A percentile compares a stretch with the other conserved stretches of the same genome.
Conservation (phyloP, 495 filamentous ascomycete species). For the Talaromyces wortmannii region DNA sequence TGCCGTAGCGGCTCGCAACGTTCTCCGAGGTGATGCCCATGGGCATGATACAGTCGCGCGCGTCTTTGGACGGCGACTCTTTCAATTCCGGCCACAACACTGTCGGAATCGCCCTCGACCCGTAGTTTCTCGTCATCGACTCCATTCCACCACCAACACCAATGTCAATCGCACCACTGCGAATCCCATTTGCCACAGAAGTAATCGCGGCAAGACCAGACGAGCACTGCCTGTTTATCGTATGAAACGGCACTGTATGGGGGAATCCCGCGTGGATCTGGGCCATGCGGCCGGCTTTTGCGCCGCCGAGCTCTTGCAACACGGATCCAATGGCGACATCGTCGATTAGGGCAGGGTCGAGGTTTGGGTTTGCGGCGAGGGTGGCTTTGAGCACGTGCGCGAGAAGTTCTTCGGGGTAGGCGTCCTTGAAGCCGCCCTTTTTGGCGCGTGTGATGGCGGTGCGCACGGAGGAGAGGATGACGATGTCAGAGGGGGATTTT, state of each 20-base stretch:
- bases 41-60: constrained; percentile 81
- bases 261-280: constrained; percentile 76
- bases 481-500: constrained; percentile 74
- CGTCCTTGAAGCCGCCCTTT: constrained; percentile 78
- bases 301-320: constrained; percentile 82
- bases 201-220: constrained; percentile 72
- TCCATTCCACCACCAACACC: constrained; percentile 90
- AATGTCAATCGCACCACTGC: constrained; percentile 61
- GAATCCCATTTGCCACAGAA: constrained; percentile 61
- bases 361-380: constrained; percentile 64
- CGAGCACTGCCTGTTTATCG: constrained; percentile 81
- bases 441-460: constrained; percentile 78
- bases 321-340: constrained; percentile 85
- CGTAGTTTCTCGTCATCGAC: constrained; percentile 90
- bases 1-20: constrained; percentile 69
- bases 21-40: constrained; percentile 96
- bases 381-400: constrained; percentile 77
- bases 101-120: constrained; percentile 70
- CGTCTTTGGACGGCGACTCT: constrained; percentile 58
- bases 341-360: constrained; percentile 64
- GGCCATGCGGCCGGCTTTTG: constrained; percentile 88
- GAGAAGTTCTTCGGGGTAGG: constrained; percentile 86
- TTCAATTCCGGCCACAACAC: constrained; percentile 70
- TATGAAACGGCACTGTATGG: constrained; percentile 67
- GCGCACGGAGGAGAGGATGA: constrained; percentile 82